Base-by-base conservation (phyloP, 108 stramenopile species). In the Aurantiochytrium sp. region DNA sequence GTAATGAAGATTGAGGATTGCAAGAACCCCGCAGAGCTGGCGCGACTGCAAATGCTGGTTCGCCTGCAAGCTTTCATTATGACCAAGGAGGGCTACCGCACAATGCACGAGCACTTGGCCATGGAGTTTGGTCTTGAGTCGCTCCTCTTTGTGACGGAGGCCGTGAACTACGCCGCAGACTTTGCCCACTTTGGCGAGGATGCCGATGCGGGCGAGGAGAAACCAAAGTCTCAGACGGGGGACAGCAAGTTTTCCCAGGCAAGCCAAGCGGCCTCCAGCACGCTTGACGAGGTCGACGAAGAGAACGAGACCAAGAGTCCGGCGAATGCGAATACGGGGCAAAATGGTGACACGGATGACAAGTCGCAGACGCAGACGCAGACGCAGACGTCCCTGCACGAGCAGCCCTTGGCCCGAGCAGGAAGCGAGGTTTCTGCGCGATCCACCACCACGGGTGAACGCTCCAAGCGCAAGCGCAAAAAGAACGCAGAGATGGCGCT, bases 101-200 rank as follows among this genome's bases (percentile, higher is more conserved):
- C 73, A 51, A 83, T 83, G 73, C 44, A 83, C 47, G 73, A 45
- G 44, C 73, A 83, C 73, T 43, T 83, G 14, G 49, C 44, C 5
- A 51, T 51, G 73, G 73, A 83, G 73, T 51, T 83, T 51, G 73
- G 73, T 10, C 73, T 83, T 21, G 73, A 83, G 49, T 51, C 73
- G 10, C 73, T 83, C 6, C 49, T 83, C 49, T 83, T 83, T 21
- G 73, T 83, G 12, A 45, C 49, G 44, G 47, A 83, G 73, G 73
- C 73, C n/a, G 44, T 10, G 16, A 51, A 45, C 23, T 83, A 51
- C 49, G 44, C 73, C 6, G 73, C 44, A 14, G 49, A 51, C 44
- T 83, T 83, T 83, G 19, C 73, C 44, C 47, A 45, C 49, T 21
- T 83, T 21, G 49, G 14, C 60, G 60, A 64, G 10, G n/a, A 8